Base-by-base conservation (phyloP, 2,329 filamentous ascomycete species). In the Hypoxylon rubiginosum region DNA sequence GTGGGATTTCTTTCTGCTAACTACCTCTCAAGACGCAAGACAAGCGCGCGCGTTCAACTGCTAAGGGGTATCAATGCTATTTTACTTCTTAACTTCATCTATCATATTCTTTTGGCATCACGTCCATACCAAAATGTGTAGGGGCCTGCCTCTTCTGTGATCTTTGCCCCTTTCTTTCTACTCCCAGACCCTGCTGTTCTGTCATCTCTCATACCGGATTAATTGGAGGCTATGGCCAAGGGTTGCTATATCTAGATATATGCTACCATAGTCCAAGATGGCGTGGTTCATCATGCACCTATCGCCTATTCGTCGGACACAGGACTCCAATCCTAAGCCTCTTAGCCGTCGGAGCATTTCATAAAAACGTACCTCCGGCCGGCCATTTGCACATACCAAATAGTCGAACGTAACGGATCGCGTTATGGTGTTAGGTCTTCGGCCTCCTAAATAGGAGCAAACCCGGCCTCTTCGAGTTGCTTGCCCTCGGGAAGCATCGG, bases 391-490 rank as follows among this genome's bases (percentile, higher is more conserved):
- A 24, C 45, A 3, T 48, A 15, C 21, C 2, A 24, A 1, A 48
- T 48, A 17, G n/a, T 30, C 3, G 15, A 28, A 50, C 8, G 10
- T 10, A 21, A 11, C 9, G 10, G 26, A 32, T 30, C 5, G 17
- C 1, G 26, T 50, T 13, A 7, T 11, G 26, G 10, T 26, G 9
- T 19, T 9, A 1, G 2, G 21, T n/a, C 8, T 17, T 43, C 21
- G 11, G 41, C 45, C 41, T 17, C 41, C 54, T 72, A 82, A 3
- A 84, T 34, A 21, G 82, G 64, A 24, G 79, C 80, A 71, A 89
- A 89, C 0, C 86, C 86, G 1, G 86, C 84, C 30, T 84, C 81
- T 68, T 83, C 79, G 56, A 89, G 71, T 53, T 82, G 78, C 30
- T 79, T 71, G 0, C 85, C 84, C 0, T 75, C 79, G 0, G 84